These are phyloP conservation scores for Hypoxylon fragiforme DNA, from an alignment of 495 filamentous ascomycete species.

Conservation along the genomic window DNA sequence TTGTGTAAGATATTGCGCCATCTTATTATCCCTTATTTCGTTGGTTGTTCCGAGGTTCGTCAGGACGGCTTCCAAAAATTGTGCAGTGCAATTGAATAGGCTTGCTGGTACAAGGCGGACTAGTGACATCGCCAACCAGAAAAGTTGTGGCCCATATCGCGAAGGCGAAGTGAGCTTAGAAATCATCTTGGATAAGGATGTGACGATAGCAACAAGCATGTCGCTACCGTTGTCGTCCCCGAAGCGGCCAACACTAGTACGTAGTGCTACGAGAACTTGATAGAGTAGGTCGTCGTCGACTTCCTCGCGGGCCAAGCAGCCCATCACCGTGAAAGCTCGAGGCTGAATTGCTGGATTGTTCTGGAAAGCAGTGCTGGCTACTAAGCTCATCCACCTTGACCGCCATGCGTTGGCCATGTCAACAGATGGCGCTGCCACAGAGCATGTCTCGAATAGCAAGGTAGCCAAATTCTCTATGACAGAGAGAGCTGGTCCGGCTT, in stretches of 20 bases:
- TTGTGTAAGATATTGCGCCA: slow-evolving; percentile 59
- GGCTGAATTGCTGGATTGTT: slow-evolving; percentile 71
- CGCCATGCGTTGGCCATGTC: slow-evolving; percentile 69
- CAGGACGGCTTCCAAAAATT: slow-evolving; percentile 63
- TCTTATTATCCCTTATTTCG: slow-evolving; percentile 59
- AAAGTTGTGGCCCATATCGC: slow-evolving; percentile 67
- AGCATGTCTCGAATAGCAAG: slow-evolving; percentile 62
- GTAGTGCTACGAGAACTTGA: slow-evolving; percentile 66
- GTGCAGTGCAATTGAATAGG: slow-evolving; percentile 64
- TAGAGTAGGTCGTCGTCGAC: slow-evolving; percentile 71
- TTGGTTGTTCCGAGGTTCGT: slow-evolving; percentile 59
- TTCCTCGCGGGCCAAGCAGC: slow-evolving; percentile 66
- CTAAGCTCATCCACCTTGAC: slow-evolving; percentile 71
- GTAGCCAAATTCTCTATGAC: slow-evolving; percentile 58
- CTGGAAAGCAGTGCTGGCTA: slow-evolving; percentile 70
- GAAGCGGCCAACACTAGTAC: slow-evolving; percentile 61
- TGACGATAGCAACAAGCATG: slow-evolving; percentile 68
- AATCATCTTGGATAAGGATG: slow-evolving; percentile 69
- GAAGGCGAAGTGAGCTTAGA: slow-evolving; percentile 64
- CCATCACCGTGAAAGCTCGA: slow-evolving; percentile 69
- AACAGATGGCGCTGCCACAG: slow-evolving; percentile 61
- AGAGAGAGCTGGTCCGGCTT: slow-evolving; percentile 50
- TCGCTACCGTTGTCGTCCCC: slow-evolving; percentile 62
- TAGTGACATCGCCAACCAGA: slow-evolving; percentile 69
- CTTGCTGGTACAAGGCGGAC: slow-evolving; percentile 59